A percentile compares a stretch with the other conserved stretches of the same genome.
These are phyloP conservation scores for Aspergillus taichungensis DNA, from an alignment of 495 filamentous ascomycete genomes.

Conservation along the genomic window DNA sequence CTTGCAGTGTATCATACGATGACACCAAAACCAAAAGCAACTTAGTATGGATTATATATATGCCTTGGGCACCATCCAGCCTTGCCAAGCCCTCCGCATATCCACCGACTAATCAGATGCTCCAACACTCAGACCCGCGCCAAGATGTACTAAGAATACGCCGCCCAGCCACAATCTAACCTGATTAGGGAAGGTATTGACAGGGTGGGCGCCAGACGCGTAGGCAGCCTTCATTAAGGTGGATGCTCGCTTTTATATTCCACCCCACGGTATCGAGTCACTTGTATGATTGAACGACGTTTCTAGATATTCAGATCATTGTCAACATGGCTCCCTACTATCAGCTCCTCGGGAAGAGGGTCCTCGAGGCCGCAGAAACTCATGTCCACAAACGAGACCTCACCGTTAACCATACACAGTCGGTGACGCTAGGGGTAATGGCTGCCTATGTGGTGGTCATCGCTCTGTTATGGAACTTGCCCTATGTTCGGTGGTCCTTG, in stretches of 20 bases:
- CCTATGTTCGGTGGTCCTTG: conserved; percentile 60
- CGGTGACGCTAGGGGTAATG: conserved; percentile 61
- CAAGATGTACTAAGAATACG: conserved; percentile 11
- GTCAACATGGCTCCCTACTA: conserved; percentile 29
- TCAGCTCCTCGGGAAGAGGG: conserved; percentile 14
- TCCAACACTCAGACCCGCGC: no score
- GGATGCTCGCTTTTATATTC: neutral
- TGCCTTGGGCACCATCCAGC: no score
- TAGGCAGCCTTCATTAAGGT: conserved; percentile 7
- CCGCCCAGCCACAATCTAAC: conserved; percentile 9
- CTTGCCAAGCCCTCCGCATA: no score
- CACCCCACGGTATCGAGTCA: neutral
- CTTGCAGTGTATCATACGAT: no score
- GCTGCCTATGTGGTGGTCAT: conserved; percentile 64
- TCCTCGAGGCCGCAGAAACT: conserved; percentile 16
- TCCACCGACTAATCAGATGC: no score
- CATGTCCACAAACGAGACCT: conserved; percentile 43
- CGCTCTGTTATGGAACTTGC: conserved; percentile 69
- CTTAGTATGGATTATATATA: no score
- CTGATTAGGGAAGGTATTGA: conserved; percentile 8
- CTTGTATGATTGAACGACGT: neutral
- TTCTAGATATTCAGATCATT: conserved; percentile 4
- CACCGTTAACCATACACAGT: conserved; percentile 60
- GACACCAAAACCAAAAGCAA: no score
- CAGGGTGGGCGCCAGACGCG: conserved; percentile 10